These are phyloP conservation scores for Geotrichum bryndzae DNA, from an alignment of 1,139 yeast genomes.

Conservation along the genomic window DNA sequence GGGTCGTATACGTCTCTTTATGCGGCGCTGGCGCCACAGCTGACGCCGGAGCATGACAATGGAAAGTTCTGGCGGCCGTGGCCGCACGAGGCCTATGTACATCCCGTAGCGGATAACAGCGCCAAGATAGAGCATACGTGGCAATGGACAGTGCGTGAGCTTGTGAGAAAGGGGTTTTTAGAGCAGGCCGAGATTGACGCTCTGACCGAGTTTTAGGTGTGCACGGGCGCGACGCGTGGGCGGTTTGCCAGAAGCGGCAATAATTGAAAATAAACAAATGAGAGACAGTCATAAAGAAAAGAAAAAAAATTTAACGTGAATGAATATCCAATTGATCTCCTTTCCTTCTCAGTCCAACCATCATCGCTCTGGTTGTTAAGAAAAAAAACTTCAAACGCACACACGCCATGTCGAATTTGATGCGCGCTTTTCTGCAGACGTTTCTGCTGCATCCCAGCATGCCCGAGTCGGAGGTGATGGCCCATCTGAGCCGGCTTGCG, in stretches of 20 bases:
- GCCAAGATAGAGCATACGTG: conserved; percentile 66
- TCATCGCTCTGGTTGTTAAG: too few species aligned
- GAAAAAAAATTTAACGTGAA: too few species aligned
- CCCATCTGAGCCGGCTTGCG: not conserved
- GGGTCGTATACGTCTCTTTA: conserved; percentile 63
- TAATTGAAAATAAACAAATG: too few species aligned
- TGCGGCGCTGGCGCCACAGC: conserved; percentile 53
- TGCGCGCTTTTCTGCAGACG: not conserved
- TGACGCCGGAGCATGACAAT: conserved; percentile 50
- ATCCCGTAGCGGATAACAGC: conserved; percentile 50
- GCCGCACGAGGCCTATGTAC: conserved; percentile 52
- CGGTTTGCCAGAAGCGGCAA: too few species aligned
- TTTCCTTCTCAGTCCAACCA: too few species aligned
- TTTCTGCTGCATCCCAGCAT: not conserved
- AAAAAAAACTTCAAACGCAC: too few species aligned
- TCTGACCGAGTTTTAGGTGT: not conserved
- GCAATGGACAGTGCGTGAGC: conserved; percentile 73
- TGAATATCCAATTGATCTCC: too few species aligned
- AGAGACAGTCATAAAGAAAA: too few species aligned
- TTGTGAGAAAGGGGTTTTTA: conserved; percentile 44
- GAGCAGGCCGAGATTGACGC: conserved; percentile 10
- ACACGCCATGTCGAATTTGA: not conserved
- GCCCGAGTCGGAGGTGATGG: not conserved
- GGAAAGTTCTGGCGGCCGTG: conserved; percentile 52
- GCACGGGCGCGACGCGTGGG: not conserved